These are phyloP conservation scores for Aspergillus sp. DNA, from an alignment of 2,329 filamentous ascomycete genomes.

Conservation along the genomic window DNA sequence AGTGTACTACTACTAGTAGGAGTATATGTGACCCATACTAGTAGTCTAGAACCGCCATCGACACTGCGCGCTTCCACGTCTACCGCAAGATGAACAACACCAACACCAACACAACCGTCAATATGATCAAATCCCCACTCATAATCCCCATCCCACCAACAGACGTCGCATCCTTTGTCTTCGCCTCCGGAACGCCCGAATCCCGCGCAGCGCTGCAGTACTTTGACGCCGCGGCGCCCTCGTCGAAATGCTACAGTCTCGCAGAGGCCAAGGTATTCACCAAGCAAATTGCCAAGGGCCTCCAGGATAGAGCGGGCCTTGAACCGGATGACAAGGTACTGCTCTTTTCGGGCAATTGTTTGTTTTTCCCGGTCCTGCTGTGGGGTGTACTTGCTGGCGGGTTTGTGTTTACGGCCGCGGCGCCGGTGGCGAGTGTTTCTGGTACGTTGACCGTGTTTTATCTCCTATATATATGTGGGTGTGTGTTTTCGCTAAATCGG, in stretches of 20 bases:
- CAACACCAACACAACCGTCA: not conserved
- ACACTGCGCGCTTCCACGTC: no score
- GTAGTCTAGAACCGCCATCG: no score
- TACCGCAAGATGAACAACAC: no score
- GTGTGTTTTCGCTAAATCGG: not conserved
- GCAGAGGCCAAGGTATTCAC: conserved; percentile 13
- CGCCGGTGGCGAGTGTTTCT: not conserved
- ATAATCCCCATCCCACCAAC: conserved; percentile 11
- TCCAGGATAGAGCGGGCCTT: not conserved
- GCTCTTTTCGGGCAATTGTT: conserved; percentile 7
- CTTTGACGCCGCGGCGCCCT: conserved; percentile 14
- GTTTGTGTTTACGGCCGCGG: conserved; percentile 15
- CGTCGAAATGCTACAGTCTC: conserved; percentile 10
- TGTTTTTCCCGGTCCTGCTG: conserved; percentile 14
- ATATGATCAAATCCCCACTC: conserved; percentile 5
- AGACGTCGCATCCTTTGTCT: conserved; percentile 17
- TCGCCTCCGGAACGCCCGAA: not conserved
- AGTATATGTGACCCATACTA: no score
- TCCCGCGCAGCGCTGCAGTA: conserved; percentile 12
- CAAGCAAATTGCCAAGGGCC: conserved; percentile 11
- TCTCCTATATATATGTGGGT: not conserved
- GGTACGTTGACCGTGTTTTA: not conserved
- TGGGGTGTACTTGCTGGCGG: conserved; percentile 15
- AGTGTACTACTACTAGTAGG: no score
- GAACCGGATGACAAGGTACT: conserved; percentile 16